Conservation (phyloP, 441 rosid genomes). For the Omphalea diandra region DNA sequence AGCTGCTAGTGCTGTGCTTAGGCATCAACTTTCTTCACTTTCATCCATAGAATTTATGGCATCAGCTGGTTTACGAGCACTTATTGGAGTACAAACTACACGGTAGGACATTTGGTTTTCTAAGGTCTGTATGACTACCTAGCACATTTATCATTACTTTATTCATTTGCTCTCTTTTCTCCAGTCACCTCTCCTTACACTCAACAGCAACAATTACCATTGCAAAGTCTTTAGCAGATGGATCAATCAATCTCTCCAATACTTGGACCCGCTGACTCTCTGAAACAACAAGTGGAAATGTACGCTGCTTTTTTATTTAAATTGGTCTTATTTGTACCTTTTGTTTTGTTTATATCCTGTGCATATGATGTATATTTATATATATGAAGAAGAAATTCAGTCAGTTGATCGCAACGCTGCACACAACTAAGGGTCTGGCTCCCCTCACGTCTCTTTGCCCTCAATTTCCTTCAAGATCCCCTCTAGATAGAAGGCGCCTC, state of each 20-base stretch:
- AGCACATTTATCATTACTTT: conserved; percentile 6
- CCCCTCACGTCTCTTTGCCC: too few species aligned
- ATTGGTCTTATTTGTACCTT: not conserved
- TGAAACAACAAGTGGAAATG: conserved; percentile 81
- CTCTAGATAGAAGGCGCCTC: too few species aligned
- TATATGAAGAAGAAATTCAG: conserved; percentile 1
- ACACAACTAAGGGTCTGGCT: too few species aligned
- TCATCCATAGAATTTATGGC: conserved; percentile 79
- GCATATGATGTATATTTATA: not conserved
- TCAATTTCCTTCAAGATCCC: too few species aligned
- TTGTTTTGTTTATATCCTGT: not conserved
- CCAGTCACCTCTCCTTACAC: conserved; percentile 74
- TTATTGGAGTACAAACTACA: conserved; percentile 74
- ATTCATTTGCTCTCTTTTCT: conserved; percentile 24
- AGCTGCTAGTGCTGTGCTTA: conserved; percentile 63
- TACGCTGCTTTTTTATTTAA: conserved; percentile 34
- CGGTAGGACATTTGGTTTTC: conserved; percentile 45
- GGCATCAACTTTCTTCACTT: conserved; percentile 70
- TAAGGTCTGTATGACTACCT: conserved; percentile 10
- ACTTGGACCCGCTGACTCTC: conserved; percentile 93
- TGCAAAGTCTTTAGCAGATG: conserved; percentile 78
- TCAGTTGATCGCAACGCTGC: not conserved
- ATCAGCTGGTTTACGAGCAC: conserved; percentile 71
- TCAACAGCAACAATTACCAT: conserved; percentile 76
- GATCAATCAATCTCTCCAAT: conserved; percentile 89